A percentile compares a stretch with the other conserved stretches of the same genome.
phyloP scores from a whole-genome alignment of 1,284 basidiomycete genomes.

The Trametes hirsuta region DNA sequence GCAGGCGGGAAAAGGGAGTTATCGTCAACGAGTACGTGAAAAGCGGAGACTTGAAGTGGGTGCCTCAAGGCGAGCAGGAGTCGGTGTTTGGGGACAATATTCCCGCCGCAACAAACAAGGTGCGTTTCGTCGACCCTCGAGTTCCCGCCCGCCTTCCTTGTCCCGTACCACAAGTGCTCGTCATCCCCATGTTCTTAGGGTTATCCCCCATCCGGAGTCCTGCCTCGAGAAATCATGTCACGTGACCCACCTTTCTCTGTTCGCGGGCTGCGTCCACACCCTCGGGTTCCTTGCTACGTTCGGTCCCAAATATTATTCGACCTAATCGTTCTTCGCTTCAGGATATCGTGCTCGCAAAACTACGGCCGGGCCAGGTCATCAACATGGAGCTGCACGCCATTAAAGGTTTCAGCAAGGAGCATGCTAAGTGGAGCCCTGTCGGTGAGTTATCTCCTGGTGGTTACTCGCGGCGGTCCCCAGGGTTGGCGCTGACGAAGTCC shows the following conservation, averaged over 20 bases:
- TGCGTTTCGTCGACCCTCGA: background rate
- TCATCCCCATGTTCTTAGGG: too few relatives aligned
- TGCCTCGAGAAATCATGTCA: too few relatives aligned
- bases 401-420: constrained; percentile 95
- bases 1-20: constrained; percentile 55
- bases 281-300: background rate
- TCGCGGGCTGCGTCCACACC: background rate
- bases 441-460: constrained; percentile 51
- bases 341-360: constrained; percentile 92
- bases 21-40: constrained; percentile 51
- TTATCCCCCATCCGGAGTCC: background rate
- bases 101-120: constrained; percentile 73
- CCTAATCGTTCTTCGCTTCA: constrained; percentile 17
- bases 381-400: constrained; percentile 91
- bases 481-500: too few relatives aligned
- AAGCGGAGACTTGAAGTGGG: constrained; percentile 83
- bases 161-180: too few relatives aligned
- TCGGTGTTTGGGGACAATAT: constrained; percentile 51
- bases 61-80: constrained; percentile 85
- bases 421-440: constrained; percentile 98
- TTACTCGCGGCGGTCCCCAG: too few relatives aligned
- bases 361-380: constrained; percentile 87
- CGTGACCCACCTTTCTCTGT: too few relatives aligned
- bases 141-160: background rate
- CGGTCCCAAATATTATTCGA: background rate